phyloP scores from a whole-genome alignment of 2,329 filamentous ascomycete genomes.

The Botrytis cinerea region DNA sequence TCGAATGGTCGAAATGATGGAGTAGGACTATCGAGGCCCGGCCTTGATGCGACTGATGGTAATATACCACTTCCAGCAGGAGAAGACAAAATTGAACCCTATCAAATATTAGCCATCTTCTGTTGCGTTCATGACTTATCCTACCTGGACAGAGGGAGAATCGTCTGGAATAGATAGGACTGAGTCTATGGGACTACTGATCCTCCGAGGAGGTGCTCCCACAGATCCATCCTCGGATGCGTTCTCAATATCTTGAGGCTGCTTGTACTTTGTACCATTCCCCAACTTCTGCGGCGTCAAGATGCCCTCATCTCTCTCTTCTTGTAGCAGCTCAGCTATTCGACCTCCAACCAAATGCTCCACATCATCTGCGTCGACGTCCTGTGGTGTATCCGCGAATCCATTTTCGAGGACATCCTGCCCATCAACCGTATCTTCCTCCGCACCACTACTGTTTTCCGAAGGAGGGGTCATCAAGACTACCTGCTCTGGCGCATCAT shows the following conservation, averaged over 20 bases:
- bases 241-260: conserved; percentile 46
- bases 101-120: conserved; percentile 26
- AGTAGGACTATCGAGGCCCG: conserved; percentile 67
- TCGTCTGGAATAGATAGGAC: conserved; percentile 76
- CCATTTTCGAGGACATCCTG: conserved; percentile 47
- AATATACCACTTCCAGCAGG: conserved; percentile 75
- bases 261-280: conserved; percentile 43
- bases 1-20: conserved; percentile 92
- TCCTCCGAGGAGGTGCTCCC: conserved; percentile 55
- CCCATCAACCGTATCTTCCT: conserved; percentile 55
- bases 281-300: conserved; percentile 37
- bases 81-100: conserved; percentile 65
- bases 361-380: conserved; percentile 25
- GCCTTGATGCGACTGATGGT: conserved; percentile 67
- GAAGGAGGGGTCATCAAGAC: conserved; percentile 70
- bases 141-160: conserved; percentile 78
- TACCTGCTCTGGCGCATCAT: conserved; percentile 37
- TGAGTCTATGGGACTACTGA: conserved; percentile 69
- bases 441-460: conserved; percentile 62
- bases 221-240: conserved; percentile 55
- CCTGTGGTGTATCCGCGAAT: background rate
- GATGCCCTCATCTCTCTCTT: conserved; percentile 35
- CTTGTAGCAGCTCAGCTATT: conserved; percentile 37
- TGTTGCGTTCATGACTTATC: conserved; percentile 31
- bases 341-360: conserved; percentile 43